Evolutionary conservation across 176 grass and related monocot species (phyloP).

Genomic region (Avena eriantha): DNA sequence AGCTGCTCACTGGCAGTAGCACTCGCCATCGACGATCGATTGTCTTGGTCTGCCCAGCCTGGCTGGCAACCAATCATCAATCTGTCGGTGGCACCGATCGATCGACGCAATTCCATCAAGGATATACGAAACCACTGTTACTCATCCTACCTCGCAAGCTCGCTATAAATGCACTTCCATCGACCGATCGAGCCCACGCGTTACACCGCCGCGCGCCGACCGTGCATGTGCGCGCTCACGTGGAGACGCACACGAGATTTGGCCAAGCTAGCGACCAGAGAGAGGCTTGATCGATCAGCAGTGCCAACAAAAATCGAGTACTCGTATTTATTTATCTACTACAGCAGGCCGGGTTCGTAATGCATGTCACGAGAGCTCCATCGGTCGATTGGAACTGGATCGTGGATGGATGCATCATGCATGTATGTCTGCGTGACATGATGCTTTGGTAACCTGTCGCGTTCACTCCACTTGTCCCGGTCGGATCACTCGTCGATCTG

Average conservation of each 20-base stretch:
- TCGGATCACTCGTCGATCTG: conserved; percentile 1
- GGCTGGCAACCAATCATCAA: background rate
- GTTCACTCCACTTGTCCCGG: conserved; percentile 28
- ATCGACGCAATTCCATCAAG: background rate
- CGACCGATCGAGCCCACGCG: background rate
- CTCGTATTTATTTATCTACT: background rate
- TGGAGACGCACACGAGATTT: background rate
- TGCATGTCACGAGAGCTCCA: background rate
- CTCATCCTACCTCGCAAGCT: background rate
- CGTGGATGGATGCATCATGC: background rate
- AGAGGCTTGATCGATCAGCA: too few species aligned
- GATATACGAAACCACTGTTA: background rate
- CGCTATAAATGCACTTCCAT: background rate
- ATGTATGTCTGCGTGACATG: background rate
- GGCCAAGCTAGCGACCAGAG: background rate
- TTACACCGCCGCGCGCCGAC: conserved; percentile 16
- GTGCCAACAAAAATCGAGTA: background rate
- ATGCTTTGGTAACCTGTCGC: conserved; percentile 31
- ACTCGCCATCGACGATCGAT: background rate
- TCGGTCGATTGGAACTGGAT: background rate
- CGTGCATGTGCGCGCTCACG: conserved; percentile 29
- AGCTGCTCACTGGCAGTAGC: background rate
- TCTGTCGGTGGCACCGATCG: background rate
- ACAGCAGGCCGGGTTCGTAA: background rate
- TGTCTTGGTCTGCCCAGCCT: background rate